Base-by-base conservation (phyloP, 164 flowering plant genomes). In the Amborella trichopoda region DNA sequence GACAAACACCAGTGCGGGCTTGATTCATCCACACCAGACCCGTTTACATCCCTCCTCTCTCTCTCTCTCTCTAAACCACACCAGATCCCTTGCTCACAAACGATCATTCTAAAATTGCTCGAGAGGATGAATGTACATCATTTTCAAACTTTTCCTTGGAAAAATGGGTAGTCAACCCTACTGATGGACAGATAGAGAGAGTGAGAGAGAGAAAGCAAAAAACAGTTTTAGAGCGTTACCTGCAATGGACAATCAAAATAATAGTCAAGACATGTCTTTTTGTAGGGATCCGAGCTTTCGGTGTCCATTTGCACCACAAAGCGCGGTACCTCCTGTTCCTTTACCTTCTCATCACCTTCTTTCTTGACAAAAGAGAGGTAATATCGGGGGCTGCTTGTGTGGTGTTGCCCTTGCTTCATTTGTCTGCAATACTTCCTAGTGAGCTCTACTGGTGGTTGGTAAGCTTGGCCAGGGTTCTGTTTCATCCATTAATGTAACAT, bases 281-380 rank as follows among this genome's bases (percentile, higher is more conserved):
- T 61, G 67, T 82, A 65, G 54, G 81, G 49, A 12, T 62, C 63
- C 11, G 84, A 43, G 40, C 68, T 68, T 59, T 84, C 81, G 11
- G 84, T 81, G 60, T 84, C 90, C 90, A 78, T 80, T 55, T 80
- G 94, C 23, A 69, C 76, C 8, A 82, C 78, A 42, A 74, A 54
- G 37, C 46, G 81, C 23, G 72, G 65, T 43, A 64, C 55, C 32
- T 50, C 68, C 46, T 6, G 13, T 3, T 23, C 21, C 2, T 28
- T 4, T 28, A 44, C 24, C 40, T 48, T 56, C 43, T 37, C 70
- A 49, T 60, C 69, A 48, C 61, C 70, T 33, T 80, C 70, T 19
- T 40, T 40, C 28, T 66, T 71, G 12, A 60, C 28, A 36, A 52
- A 73, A 22, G 91, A 76, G 44, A 70, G 38, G 38, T 60, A 75